These are phyloP conservation scores for Tetrahymena elliotti DNA, from an alignment of 73 alveolate genomes.

Conservation along the genomic window DNA sequence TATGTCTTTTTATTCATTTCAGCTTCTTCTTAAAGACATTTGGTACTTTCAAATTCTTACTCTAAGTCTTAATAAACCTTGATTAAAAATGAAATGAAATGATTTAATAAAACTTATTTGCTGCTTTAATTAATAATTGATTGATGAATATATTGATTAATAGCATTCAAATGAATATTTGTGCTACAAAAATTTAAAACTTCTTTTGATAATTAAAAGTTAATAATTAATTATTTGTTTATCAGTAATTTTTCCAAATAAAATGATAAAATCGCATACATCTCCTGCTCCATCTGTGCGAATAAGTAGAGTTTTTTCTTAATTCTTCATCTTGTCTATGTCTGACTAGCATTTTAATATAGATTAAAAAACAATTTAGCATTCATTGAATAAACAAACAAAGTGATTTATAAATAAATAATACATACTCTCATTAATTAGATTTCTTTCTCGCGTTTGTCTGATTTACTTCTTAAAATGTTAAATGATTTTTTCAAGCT, in stretches of 20 bases:
- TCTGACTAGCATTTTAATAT: not conserved
- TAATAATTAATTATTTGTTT: not conserved
- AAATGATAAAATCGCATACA: not conserved
- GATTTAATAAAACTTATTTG: too few species aligned
- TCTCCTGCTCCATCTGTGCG: not conserved
- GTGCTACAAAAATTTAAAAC: not conserved
- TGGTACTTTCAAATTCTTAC: not conserved
- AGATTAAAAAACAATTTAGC: not conserved
- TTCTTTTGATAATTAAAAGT: not conserved
- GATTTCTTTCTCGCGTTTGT: not conserved
- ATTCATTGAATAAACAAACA: too few species aligned
- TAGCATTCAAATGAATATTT: not conserved
- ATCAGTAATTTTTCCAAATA: not conserved
- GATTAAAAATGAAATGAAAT: not conserved
- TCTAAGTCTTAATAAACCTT: not conserved
- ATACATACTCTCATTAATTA: not conserved
- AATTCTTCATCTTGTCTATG: not conserved
- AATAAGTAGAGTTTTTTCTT: not conserved
- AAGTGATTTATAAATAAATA: too few species aligned
- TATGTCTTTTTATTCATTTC: conserved; percentile 7
- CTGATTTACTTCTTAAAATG: not conserved
- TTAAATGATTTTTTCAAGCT: not conserved
- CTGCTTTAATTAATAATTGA: not conserved
- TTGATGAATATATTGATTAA: not conserved
- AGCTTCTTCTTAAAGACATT: not conserved